Conservation (phyloP, 139 green algal genomes). For the Chlorella ohadii region DNA sequence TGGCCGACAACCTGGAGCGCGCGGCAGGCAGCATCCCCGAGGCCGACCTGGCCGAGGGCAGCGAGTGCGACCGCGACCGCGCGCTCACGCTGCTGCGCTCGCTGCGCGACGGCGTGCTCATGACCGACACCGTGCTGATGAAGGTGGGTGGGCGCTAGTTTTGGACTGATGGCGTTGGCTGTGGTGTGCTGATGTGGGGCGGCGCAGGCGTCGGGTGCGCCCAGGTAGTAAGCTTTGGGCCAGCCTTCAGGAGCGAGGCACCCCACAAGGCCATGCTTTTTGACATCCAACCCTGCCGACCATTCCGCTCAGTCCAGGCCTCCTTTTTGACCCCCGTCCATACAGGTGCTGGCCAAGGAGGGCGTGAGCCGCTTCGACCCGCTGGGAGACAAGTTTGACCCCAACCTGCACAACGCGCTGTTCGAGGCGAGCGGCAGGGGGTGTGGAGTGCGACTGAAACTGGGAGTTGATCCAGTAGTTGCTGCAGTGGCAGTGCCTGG, state of each 20-base stretch:
- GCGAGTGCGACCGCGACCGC: slow-evolving; percentile 55
- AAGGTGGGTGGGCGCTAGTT: slow-evolving; percentile 58
- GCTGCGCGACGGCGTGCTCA: slow-evolving; percentile 86
- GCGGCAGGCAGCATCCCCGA: slow-evolving; percentile 72
- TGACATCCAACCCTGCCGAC: too few species aligned
- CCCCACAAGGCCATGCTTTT: too few species aligned
- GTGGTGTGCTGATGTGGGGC: too few species aligned
- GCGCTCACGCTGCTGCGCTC: slow-evolving; percentile 65
- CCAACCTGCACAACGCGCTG: slow-evolving; percentile 93
- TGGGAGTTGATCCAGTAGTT: too few species aligned
- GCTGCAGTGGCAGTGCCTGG: too few species aligned
- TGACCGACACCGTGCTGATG: slow-evolving; percentile 88
- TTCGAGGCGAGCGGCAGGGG: slow-evolving; percentile 67
- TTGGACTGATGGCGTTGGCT: too few species aligned
- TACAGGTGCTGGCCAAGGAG: slow-evolving; percentile 81
- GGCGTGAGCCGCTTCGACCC: slow-evolving; percentile 79
- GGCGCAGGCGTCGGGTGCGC: too few species aligned
- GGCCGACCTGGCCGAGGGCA: slow-evolving; percentile 49
- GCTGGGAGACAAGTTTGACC: slow-evolving; percentile 89
- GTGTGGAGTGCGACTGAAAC: too few species aligned
- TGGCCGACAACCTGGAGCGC: slow-evolving; percentile 95
- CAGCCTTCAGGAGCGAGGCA: too few species aligned
- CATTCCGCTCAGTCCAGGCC: too few species aligned
- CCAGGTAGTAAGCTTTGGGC: too few species aligned
- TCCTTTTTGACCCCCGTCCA: too few species aligned